A percentile compares a stretch with the other conserved stretches of the same genome.
Evolutionary conservation across 169 alveolate species (phyloP).

Genomic region (Theileria sp.): DNA sequence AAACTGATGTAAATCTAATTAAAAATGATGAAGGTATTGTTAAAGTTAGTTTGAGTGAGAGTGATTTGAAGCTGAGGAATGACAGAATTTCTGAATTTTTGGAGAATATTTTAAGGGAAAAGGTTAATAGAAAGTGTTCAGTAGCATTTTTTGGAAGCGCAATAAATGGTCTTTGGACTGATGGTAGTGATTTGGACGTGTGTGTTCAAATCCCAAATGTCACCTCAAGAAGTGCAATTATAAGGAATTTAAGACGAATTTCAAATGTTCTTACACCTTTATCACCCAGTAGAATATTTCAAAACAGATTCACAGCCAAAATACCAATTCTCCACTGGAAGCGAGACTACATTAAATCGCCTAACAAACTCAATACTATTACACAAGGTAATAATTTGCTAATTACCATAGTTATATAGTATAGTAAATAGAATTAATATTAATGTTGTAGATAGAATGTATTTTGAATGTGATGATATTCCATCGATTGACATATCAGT

Average conservation of each 20-base stretch:
- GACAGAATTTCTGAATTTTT: not conserved
- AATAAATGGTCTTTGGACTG: constrained; percentile 77
- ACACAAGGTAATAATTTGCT: not conserved
- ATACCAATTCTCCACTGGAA: constrained; percentile 79
- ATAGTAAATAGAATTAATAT: not conserved
- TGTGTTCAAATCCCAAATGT: constrained; percentile 76
- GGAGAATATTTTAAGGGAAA: constrained; percentile 35
- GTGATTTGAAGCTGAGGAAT: constrained; percentile 14
- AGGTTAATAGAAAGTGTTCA: constrained; percentile 53
- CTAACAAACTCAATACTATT: not conserved
- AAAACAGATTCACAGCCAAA: constrained; percentile 77
- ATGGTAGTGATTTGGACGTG: constrained; percentile 75
- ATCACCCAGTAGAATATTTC: constrained; percentile 69
- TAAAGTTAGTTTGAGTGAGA: not conserved
- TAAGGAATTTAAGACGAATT: constrained; percentile 67
- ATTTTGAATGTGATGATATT: constrained; percentile 13
- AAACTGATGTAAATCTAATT: not conserved
- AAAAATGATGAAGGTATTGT: not conserved
- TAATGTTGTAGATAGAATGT: not conserved
- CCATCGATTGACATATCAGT: constrained; percentile 75
- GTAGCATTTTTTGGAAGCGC: constrained; percentile 71
- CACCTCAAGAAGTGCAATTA: constrained; percentile 67
- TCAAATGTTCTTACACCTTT: constrained; percentile 62
- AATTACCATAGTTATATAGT: not conserved
- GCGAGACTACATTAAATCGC: not conserved